These are phyloP conservation scores for Pythium aquatile DNA, from an alignment of 352 stramenopile species.

Conservation along the genomic window DNA sequence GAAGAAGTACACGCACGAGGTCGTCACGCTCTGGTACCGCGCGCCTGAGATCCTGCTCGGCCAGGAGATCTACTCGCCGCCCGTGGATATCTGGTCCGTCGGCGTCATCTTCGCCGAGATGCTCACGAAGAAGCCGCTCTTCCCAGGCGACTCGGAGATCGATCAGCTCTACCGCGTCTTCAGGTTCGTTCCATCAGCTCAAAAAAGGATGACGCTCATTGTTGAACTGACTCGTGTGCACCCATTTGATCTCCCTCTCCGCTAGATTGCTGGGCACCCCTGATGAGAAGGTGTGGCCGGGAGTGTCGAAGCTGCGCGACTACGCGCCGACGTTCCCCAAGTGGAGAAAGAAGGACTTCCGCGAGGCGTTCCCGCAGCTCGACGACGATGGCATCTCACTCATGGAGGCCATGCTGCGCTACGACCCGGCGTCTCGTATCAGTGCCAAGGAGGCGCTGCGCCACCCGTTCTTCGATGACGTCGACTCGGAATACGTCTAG, in stretches of 20 bases:
- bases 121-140: slow-evolving; percentile 79
- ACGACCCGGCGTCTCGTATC: slow-evolving; percentile 68
- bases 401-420: slow-evolving; percentile 75
- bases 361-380: slow-evolving; percentile 59
- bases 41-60: slow-evolving; percentile 98
- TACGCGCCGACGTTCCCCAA: slow-evolving; percentile 95
- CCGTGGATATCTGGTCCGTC: slow-evolving; percentile 89
- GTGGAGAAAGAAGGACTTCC: slow-evolving; percentile 91
- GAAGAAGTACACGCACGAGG: slow-evolving; percentile 97
- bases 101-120: slow-evolving; percentile 87
- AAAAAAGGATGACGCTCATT: background rate
- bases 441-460: slow-evolving; percentile 80
- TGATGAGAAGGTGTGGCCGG: slow-evolving; percentile 94
- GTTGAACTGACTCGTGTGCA: background rate
- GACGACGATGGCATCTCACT: slow-evolving; percentile 58
- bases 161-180: slow-evolving; percentile 90
- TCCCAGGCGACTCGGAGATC: slow-evolving; percentile 84
- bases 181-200: slow-evolving; percentile 30
- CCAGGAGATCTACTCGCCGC: slow-evolving; percentile 84
- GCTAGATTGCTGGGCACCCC: slow-evolving; percentile 93
- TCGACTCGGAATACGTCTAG: slow-evolving; percentile 74
- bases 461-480: slow-evolving; percentile 83
- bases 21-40: slow-evolving; percentile 99
- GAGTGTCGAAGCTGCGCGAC: slow-evolving; percentile 95
- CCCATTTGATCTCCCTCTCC: background rate